Conservation (phyloP, 2,329 filamentous ascomycete species). For the Atkinsonella texensis region DNA sequence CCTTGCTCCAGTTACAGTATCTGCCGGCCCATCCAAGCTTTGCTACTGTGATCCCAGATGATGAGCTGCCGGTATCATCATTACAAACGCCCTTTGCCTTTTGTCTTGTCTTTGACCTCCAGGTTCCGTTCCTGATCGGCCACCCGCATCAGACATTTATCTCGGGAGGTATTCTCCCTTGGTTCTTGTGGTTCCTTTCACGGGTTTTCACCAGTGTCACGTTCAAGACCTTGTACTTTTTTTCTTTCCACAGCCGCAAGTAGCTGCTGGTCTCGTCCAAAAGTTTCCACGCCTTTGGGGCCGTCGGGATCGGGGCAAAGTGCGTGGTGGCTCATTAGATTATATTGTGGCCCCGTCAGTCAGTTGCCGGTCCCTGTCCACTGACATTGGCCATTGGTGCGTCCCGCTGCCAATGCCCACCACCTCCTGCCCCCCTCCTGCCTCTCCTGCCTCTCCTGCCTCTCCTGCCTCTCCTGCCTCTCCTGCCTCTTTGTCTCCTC, state of each 20-base stretch:
- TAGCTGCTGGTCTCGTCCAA: neutral
- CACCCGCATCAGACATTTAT: too few relatives aligned
- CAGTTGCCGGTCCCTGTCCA: constrained; percentile 1
- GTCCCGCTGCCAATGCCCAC: constrained; percentile 5
- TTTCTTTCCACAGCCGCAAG: neutral
- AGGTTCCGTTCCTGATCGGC: too few relatives aligned
- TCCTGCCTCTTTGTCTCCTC: neutral
- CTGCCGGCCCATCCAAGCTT: neutral
- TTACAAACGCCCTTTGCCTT: too few relatives aligned
- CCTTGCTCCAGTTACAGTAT: too few relatives aligned
- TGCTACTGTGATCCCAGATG: too few relatives aligned
- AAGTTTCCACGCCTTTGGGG: neutral
- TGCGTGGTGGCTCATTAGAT: constrained; percentile 5
- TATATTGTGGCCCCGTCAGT: neutral
- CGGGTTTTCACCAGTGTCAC: neutral
- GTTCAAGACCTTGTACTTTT: neutral
- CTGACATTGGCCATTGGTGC: constrained; percentile 3
- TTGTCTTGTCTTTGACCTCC: too few relatives aligned
- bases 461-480: neutral
- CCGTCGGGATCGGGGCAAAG: constrained; percentile 2
- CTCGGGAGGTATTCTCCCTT: too few relatives aligned
- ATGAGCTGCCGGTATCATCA: too few relatives aligned
- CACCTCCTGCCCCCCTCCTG: neutral
- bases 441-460: neutral
- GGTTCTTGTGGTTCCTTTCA: neutral